phyloP scores from a whole-genome alignment of 306 rosid species.

The Pyrus pyrifolia region DNA sequence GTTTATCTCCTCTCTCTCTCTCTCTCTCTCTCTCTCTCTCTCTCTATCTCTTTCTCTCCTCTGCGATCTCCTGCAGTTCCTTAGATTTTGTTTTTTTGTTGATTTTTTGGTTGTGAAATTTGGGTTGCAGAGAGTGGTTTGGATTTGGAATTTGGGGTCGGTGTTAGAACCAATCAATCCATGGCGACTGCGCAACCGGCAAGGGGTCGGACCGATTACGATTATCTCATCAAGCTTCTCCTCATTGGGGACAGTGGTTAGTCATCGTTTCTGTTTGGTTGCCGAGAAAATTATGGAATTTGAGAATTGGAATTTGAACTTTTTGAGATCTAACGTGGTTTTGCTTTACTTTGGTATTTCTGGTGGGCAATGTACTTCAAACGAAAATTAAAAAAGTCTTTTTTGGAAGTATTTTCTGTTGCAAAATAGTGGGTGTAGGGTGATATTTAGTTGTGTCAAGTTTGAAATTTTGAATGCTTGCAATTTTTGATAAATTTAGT shows the following conservation, averaged over 20 bases:
- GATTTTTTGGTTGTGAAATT: background rate
- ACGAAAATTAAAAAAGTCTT: too few relatives aligned
- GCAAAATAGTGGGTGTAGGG: background rate
- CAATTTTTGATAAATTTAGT: background rate
- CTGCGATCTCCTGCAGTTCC: background rate
- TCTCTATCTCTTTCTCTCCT: too few relatives aligned
- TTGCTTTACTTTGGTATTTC: background rate
- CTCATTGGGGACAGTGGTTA: constrained; percentile 85
- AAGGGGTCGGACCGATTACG: constrained; percentile 87
- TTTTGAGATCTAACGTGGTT: constrained; percentile 3
- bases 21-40: background rate
- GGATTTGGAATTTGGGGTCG: constrained; percentile 14
- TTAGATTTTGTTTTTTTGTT: background rate
- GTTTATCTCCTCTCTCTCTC: background rate
- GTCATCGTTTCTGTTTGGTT: constrained; percentile 20
- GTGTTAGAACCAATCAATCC: constrained; percentile 7
- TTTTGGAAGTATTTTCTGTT: background rate
- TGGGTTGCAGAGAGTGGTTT: constrained; percentile 7
- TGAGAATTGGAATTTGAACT: background rate
- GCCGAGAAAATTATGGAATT: constrained; percentile 11
- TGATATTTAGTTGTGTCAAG: background rate
- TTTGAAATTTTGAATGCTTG: background rate
- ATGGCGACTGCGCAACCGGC: constrained; percentile 73
- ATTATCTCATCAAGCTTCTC: constrained; percentile 82
- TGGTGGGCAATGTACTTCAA: background rate